Conservation (phyloP, 495 filamentous ascomycete genomes). For the Glonium stellatum region DNA sequence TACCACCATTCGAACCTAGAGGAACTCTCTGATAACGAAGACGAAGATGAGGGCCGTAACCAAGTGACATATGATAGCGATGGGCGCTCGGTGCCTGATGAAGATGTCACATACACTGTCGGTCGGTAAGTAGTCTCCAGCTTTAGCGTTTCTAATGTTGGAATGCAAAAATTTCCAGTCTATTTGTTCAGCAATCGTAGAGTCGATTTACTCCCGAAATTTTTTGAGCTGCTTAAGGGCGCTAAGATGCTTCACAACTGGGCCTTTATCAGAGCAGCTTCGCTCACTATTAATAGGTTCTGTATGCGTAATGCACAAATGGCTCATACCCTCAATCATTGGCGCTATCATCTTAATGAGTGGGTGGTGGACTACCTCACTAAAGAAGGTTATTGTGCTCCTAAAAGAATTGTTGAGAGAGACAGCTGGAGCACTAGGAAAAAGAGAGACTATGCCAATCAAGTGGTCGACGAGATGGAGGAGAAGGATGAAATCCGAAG, state of each 20-base stretch:
- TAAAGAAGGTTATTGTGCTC: constrained; percentile 45
- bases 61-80: constrained; percentile 10
- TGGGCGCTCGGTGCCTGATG: constrained; percentile 6
- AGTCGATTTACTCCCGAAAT: too few relatives aligned
- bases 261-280: constrained; percentile 21
- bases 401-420: constrained; percentile 49
- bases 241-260: too few relatives aligned
- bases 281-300: constrained; percentile 30
- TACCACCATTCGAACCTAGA: constrained; percentile 66
- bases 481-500: constrained; percentile 46
- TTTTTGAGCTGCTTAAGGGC: too few relatives aligned
- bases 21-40: constrained; percentile 49
- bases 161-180: too few relatives aligned
- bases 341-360: constrained; percentile 66
- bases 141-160: too few relatives aligned
- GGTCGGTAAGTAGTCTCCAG: background rate
- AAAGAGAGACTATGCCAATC: constrained; percentile 47
- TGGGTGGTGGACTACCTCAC: constrained; percentile 58
- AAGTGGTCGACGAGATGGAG: constrained; percentile 53
- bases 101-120: background rate
- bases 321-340: constrained; percentile 66
- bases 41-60: constrained; percentile 36
- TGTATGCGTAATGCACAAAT: constrained; percentile 64
- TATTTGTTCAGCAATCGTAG: too few relatives aligned
- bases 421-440: constrained; percentile 48